A percentile compares a stretch with the other conserved stretches of the same genome.
Conservation (phyloP, 768 basidiomycete genomes). For the Dacryopinax primogenitus region DNA sequence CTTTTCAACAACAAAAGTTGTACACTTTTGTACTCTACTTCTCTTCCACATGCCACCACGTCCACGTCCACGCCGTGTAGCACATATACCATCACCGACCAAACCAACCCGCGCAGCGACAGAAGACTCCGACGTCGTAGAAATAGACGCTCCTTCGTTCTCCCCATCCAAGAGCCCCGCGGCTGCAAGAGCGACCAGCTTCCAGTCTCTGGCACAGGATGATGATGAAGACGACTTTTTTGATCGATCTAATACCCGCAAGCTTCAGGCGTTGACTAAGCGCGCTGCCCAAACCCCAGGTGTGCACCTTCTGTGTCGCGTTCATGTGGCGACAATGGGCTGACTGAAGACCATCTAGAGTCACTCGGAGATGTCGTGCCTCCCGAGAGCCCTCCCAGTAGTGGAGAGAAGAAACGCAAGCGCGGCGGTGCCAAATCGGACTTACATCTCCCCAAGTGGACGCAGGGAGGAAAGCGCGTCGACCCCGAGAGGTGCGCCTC, state of each 20-base stretch:
- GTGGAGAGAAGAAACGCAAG: neutral
- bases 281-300: neutral
- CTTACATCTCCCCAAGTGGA: neutral
- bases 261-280: neutral
- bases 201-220: neutral
- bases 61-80: neutral
- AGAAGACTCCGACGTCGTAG: neutral
- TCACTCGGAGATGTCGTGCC: neutral
- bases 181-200: neutral
- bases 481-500: neutral
- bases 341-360: neutral
- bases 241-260: neutral
- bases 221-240: neutral
- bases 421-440: neutral
- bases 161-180: neutral
- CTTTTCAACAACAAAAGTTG: no score
- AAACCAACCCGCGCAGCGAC: neutral
- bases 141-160: neutral
- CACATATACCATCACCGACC: neutral
- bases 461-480: neutral
- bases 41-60: no score
- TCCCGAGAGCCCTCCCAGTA: neutral
- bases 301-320: neutral
- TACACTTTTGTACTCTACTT: no score
- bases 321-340: neutral